phyloP scores from a whole-genome alignment of 768 basidiomycete genomes.

The Vararia minispora region DNA sequence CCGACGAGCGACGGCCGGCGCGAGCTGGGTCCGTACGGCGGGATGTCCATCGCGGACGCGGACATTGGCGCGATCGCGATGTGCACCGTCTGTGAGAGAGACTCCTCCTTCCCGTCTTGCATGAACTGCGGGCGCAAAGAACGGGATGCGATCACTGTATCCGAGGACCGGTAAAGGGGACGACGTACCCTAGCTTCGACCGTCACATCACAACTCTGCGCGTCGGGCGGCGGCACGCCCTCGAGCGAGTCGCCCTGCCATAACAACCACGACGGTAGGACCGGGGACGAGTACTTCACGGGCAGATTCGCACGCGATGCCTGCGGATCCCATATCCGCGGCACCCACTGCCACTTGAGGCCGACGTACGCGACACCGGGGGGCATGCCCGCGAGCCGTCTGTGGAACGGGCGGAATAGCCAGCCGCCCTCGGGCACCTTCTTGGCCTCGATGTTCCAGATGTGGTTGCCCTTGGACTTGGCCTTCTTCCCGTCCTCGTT shows the following conservation, averaged over 20 bases:
- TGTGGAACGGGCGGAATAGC: constrained; percentile 82
- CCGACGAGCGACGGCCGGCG: constrained; percentile 38
- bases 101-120: constrained; percentile 66
- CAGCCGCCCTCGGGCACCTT: constrained; percentile 66
- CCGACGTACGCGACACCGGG: constrained; percentile 75
- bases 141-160: constrained; percentile 4
- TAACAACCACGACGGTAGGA: constrained; percentile 73
- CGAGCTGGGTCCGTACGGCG: constrained; percentile 27
- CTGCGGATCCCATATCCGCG: constrained; percentile 96
- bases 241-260: constrained; percentile 81
- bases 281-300: constrained; percentile 72
- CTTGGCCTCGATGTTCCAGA: constrained; percentile 97
- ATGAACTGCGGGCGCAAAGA: constrained; percentile 35
- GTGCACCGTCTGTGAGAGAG: constrained; percentile 53
- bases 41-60: constrained; percentile 32
- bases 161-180: constrained; percentile 11
- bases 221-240: constrained; percentile 69
- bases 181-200: constrained; percentile 61
- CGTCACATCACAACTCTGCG: constrained; percentile 65
- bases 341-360: constrained; percentile 80
- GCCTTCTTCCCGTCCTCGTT: constrained; percentile 99
- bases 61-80: constrained; percentile 63
- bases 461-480: constrained; percentile 98
- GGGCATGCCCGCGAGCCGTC: constrained; percentile 78
- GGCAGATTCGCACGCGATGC: constrained; percentile 70